phyloP scores from a whole-genome alignment of 352 stramenopile species.

The Phytophthora agathidicida region DNA sequence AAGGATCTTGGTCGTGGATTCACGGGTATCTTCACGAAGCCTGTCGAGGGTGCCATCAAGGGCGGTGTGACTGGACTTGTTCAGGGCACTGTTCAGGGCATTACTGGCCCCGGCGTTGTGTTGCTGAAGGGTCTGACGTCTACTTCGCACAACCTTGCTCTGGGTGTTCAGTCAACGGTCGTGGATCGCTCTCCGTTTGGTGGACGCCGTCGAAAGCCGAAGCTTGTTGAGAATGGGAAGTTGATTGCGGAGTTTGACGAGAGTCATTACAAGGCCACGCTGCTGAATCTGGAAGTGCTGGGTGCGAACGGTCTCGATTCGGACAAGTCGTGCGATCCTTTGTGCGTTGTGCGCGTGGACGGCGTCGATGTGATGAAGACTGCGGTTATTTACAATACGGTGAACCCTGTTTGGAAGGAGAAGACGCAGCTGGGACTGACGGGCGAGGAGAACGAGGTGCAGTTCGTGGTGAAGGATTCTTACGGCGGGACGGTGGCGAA shows the following conservation, averaged over 20 bases:
- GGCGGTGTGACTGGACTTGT: slow-evolving; percentile 81
- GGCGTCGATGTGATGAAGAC: slow-evolving; percentile 73
- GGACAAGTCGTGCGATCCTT: slow-evolving; percentile 77
- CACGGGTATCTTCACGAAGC: slow-evolving; percentile 89
- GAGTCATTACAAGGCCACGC: slow-evolving; percentile 61
- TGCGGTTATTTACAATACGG: slow-evolving; percentile 83
- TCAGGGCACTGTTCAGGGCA: slow-evolving; percentile 77
- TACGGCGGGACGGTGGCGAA: slow-evolving; percentile 81
- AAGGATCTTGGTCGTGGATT: slow-evolving; percentile 86
- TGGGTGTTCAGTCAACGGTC: slow-evolving; percentile 82
- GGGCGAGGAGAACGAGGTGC: slow-evolving; percentile 60
- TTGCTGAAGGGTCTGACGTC: slow-evolving; percentile 86
- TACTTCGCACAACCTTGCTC: slow-evolving; percentile 77
- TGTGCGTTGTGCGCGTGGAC: slow-evolving; percentile 79
- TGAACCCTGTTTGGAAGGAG: slow-evolving; percentile 85
- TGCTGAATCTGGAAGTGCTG: slow-evolving; percentile 73
- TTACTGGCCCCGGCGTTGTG: slow-evolving; percentile 82
- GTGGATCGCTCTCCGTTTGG: slow-evolving; percentile 83
- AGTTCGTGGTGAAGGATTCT: slow-evolving; percentile 87
- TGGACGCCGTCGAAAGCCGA: slow-evolving; percentile 69
- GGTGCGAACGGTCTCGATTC: slow-evolving; percentile 73
- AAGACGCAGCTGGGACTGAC: slow-evolving; percentile 66
- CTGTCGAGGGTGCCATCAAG: slow-evolving; percentile 82
- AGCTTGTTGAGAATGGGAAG: slow-evolving; percentile 71
- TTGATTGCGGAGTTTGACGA: slow-evolving; percentile 73